Base-by-base conservation (phyloP, 2,329 filamentous ascomycete species). In the Uncinocarpus reesii region DNA sequence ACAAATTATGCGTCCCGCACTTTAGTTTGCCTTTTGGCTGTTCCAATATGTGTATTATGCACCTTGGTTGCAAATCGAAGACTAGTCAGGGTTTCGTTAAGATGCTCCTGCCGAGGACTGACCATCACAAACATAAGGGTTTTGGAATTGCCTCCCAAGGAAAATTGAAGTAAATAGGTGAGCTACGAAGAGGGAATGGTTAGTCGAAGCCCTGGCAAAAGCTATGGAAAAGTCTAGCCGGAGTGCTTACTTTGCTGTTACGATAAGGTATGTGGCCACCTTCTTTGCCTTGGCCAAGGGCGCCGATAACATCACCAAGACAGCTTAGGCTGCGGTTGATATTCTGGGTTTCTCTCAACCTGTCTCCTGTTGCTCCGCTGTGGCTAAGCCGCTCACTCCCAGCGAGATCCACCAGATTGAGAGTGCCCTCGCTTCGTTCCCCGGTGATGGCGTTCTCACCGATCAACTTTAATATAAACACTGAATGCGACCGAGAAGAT, bases 81-180 rank as follows among this genome's bases (percentile, higher is more conserved):
- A 73, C 88, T 95, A 37, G 89, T 95, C 63, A 95, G 73, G 2
- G 89, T 95, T 73, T 98, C 92, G 60, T 83, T 84, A 55, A 95
- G 72, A 70, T 96, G 92, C 4, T 81, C 84, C 70, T 93, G 86
- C 51, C 96, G 72, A 28, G 92, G 92, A 57, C 84, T 92, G 49
- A 95, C 85, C 89, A 96, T 96, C 64, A 96, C 87, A 65, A 98
- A 95, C 92, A 98, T 98, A 59, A 98, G 81, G 0, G 92, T 98
- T 70, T 95, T 94, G 57, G 84, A 92, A 65, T 95, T 95, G 13
- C 92, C 92, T 3, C 92, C 90, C 6, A 98, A 73, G 2, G 87
- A 95, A 62, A 92, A 93, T 77, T 96, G 87, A 31, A 98, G 76
- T 40, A 98, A 76, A 62, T 95, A 94, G 7, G 92, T 98, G 55